Base-by-base conservation (phyloP, 345 rosid genomes). In the Arabidopsis suecica region DNA sequence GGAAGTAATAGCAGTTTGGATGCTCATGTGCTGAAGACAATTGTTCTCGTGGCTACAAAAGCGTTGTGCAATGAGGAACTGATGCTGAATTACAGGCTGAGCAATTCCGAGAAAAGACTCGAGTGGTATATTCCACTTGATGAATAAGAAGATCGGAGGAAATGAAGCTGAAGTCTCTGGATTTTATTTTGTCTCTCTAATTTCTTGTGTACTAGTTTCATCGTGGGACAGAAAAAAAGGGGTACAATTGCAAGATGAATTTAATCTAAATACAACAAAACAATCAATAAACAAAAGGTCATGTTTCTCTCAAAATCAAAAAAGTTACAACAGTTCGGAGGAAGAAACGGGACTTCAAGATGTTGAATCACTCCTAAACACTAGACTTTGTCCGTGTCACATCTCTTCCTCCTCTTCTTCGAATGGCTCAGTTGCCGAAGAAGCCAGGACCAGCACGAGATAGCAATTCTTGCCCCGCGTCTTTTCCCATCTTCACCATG, bases 391-490 rank as follows among this genome's bases (percentile, higher is more conserved):
- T 20, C 73, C 42, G 47, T 36, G 42, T 67, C 44, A 67, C 81
- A 53, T 14, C 51, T 56, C 69, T 60, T 76, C 67, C 40, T 61
- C 74, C 34, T 62, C 69, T 67, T 67, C 72, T 56, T 25, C 5
- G 2, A 65, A 63, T 62, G 54, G 78, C 71, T 84, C 74, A 89
- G 61, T 71, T 73, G 74, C 88, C 81, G 42, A 93, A 95, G 85
- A 95, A 95, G 75, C 97, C 90, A 32, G 91, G 94, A 63, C 97
- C 97, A 57, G 93, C 90, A 50, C 53, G 82, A 10, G 89, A 84
- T 61, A 93, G 99, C 56, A 95, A 89, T 79, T 95, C 98, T 68
- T 89, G 78, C 51, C 99, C 99, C 0, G 98, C 98, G 77, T 93
- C 98, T 76, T 83, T 88, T 63, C 96, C 99, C 91, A 91, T 88